Evolutionary conservation across 352 stramenopile species (phyloP), one percentile per base, ranked within the genome.

Genomic region (Thraustochytrium sp.): DNA sequence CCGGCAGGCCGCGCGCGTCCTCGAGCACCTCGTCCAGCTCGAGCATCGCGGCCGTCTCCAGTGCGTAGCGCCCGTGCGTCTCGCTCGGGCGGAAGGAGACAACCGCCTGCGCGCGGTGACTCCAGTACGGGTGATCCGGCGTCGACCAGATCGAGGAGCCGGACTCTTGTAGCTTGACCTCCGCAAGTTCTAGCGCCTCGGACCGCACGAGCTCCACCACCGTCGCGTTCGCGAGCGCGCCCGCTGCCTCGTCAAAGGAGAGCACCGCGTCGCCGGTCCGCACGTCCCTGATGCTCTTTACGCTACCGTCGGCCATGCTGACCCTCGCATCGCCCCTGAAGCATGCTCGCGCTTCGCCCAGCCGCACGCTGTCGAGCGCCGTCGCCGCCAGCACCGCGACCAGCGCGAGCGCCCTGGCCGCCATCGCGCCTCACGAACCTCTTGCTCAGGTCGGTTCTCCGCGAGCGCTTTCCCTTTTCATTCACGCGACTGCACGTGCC

Each of bases 81-180:
- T 16, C 37, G 21, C 11, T n/a, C 3, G 42, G 65, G 9, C 13
- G 13, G 3, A 77, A 44, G n/a, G 65, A 77, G 13, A 77, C 46
- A 1, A 77, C 65, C 8, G 11, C 18, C 16, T 38, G 8, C 11
- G 23, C 21, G 21, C 13, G 23, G 46, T 40, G 26, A 38, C 65
- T 65, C 8, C 13, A 72, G 40, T 62, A 77, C 29, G 65, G 65
- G n/a, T 77, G 65, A 36, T 77, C 65, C 26, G 65, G 65, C 40
- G 65, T 77, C 8, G 65, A 55, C 42, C 42, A 77, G 65, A 77
- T 75, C 9, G 40, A 72, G 40, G 26, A 16, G 9, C 59, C 59
- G 16, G 59, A 31, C 0, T 72, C 59, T n/a, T n/a, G n/a, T 11
- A 72, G 34, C 5, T 72, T 31, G 34, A 72, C 4, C 8, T 26